A percentile compares a stretch with the other conserved stretches of the same genome.
These are phyloP conservation scores for Salix arbutifolia DNA, from an alignment of 345 rosid species.

Conservation along the genomic window DNA sequence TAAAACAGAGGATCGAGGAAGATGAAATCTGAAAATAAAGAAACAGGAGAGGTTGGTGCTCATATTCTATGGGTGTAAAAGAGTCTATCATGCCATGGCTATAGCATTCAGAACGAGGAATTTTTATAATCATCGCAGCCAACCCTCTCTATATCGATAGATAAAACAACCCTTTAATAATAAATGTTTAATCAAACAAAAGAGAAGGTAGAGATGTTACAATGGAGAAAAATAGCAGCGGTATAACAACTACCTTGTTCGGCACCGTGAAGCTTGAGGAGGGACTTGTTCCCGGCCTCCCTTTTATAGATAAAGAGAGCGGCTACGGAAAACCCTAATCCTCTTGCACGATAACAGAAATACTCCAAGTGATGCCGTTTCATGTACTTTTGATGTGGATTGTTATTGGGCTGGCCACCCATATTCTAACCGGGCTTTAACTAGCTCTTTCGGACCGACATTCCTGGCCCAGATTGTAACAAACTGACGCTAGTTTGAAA, in stretches of 20 bases:
- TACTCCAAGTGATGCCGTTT: background rate
- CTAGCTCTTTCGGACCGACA: background rate
- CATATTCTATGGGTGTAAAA: slow-evolving; percentile 51
- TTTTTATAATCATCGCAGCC: slow-evolving; percentile 30
- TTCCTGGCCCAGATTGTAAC: background rate
- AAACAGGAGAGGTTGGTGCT: slow-evolving; percentile 17
- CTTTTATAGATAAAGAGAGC: background rate
- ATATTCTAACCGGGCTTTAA: background rate
- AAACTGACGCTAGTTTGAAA: too few species aligned
- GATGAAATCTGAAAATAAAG: background rate
- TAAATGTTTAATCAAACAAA: background rate
- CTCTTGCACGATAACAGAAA: background rate
- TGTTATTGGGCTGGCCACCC: background rate
- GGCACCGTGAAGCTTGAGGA: background rate
- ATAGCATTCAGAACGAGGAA: slow-evolving; percentile 34
- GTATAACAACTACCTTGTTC: background rate
- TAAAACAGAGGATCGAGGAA: background rate
- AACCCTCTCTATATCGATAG: background rate
- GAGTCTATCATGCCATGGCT: slow-evolving; percentile 41
- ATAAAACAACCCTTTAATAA: background rate
- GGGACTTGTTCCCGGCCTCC: background rate
- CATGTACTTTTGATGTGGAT: too few species aligned
- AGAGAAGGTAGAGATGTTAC: background rate
- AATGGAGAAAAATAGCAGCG: background rate
- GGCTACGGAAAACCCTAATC: background rate